These are phyloP conservation scores for Begonia peltatifolia DNA, from an alignment of 306 rosid genomes.

Conservation along the genomic window DNA sequence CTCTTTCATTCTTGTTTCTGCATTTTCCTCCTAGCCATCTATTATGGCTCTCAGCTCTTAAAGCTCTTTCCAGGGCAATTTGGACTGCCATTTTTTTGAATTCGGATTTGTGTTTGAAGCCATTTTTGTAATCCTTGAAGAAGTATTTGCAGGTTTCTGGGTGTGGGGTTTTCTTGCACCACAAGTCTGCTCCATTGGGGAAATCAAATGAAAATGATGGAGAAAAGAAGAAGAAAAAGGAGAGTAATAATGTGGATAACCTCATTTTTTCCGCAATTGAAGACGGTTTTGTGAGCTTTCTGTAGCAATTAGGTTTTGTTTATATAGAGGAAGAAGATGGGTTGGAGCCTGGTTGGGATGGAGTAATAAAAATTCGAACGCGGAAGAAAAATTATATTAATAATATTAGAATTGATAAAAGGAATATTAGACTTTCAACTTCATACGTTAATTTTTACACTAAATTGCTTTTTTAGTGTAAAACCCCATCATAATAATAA, in stretches of 20 bases:
- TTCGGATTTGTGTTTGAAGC: background rate
- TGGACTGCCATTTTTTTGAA: slow-evolving; percentile 6
- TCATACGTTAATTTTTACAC: no score
- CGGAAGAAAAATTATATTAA: no score
- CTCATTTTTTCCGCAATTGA: background rate
- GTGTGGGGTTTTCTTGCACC: slow-evolving; percentile 1
- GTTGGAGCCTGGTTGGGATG: background rate
- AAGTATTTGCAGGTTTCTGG: background rate
- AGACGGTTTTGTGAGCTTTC: background rate
- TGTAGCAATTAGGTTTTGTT: background rate
- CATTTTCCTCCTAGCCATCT: slow-evolving; percentile 30
- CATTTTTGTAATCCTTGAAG: background rate
- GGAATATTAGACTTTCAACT: no score
- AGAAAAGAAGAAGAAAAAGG: background rate
- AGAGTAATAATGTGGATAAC: background rate
- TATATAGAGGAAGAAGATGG: slow-evolving; percentile 1
- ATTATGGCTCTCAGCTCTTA: slow-evolving; percentile 19
- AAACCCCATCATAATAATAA: no score
- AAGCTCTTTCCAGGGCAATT: slow-evolving; percentile 22
- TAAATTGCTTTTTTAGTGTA: no score
- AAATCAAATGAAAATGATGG: background rate
- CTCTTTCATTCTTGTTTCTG: slow-evolving; percentile 20
- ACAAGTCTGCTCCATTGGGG: background rate
- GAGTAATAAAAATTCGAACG: no score
- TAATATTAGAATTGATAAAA: no score